Percentiles rank a stretch among this genome's conserved stretches.
These are phyloP conservation scores for Protomyces inundatus DNA, from an alignment of 1,139 yeast species.

Conservation along the genomic window DNA sequence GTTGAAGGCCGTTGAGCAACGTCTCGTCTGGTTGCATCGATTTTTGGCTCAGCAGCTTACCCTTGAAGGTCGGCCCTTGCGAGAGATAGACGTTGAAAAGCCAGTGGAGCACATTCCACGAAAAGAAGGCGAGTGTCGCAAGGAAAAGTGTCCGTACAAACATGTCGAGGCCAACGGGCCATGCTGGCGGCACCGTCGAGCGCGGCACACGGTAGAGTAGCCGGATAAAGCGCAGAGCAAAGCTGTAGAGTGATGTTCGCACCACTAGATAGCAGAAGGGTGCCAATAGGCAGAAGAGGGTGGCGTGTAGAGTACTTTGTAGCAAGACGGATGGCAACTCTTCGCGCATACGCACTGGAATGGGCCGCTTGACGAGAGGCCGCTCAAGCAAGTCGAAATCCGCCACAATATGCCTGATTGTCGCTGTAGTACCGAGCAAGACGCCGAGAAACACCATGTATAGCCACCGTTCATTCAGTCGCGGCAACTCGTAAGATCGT, in stretches of 20 bases:
- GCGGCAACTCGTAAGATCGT: constrained; percentile 17
- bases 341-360: neutral
- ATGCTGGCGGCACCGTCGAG: neutral
- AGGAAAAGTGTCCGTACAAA: neutral
- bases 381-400: constrained; percentile 6
- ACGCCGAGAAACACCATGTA: constrained; percentile 4
- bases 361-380: neutral
- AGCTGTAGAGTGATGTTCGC: neutral
- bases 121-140: neutral
- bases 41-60: constrained; percentile 3
- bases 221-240: neutral
- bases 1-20: constrained; percentile 1
- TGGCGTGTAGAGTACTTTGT: neutral
- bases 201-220: constrained; percentile 4
- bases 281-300: neutral
- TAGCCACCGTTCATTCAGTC: constrained; percentile 22
- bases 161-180: constrained; percentile 7
- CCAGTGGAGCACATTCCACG: constrained; percentile 5
- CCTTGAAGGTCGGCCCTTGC: constrained; percentile 5
- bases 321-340: neutral
- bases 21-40: constrained; percentile 14
- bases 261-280: neutral
- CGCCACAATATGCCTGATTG: neutral
- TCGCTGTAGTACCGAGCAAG: neutral
- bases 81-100: constrained; percentile 10